phyloP scores from a whole-genome alignment of 2,329 filamentous ascomycete genomes.

The Ascochyta koolunga region DNA sequence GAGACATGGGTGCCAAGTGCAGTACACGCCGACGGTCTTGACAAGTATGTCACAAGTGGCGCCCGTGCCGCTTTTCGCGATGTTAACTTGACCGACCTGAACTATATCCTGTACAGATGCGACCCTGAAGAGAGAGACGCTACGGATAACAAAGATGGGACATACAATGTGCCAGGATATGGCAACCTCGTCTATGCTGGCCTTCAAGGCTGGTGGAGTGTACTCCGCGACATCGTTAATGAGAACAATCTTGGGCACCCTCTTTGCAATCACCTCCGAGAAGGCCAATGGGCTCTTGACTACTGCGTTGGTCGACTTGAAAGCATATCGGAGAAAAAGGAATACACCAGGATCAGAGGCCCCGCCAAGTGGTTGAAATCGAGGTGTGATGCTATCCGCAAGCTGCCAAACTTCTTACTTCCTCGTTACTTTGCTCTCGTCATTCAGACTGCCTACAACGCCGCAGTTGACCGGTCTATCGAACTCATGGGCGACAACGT shows the following conservation, averaged over 20 bases:
- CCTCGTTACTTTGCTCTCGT: slow-evolving; percentile 93
- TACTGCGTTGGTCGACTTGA: slow-evolving; percentile 83
- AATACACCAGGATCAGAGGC: slow-evolving; percentile 66
- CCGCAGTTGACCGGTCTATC: slow-evolving; percentile 78
- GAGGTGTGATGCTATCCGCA: slow-evolving; percentile 83
- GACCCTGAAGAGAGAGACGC: slow-evolving; percentile 86
- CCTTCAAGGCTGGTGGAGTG: slow-evolving; percentile 98
- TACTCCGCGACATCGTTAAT: slow-evolving; percentile 80
- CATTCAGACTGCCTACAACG: slow-evolving; percentile 84
- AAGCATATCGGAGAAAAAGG: slow-evolving; percentile 67
- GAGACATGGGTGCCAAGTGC: slow-evolving; percentile 94
- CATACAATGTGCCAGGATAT: slow-evolving; percentile 83
- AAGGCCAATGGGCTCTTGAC: slow-evolving; percentile 91
- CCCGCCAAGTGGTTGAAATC: slow-evolving; percentile 80
- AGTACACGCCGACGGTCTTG: slow-evolving; percentile 81
- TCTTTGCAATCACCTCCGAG: slow-evolving; percentile 87
- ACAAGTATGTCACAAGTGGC: slow-evolving; percentile 83
- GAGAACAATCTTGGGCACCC: slow-evolving; percentile 93
- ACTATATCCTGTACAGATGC: slow-evolving; percentile 88
- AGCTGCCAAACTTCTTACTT: slow-evolving; percentile 84
- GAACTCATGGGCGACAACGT: slow-evolving; percentile 80
- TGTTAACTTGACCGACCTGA: slow-evolving; percentile 80
- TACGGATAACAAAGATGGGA: slow-evolving; percentile 81
- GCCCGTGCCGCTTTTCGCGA: slow-evolving; percentile 78
- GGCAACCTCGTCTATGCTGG: slow-evolving; percentile 92